A percentile compares a stretch with the other conserved stretches of the same genome.
These are phyloP conservation scores for Stachybotrys chartarum DNA, from an alignment of 2,329 filamentous ascomycete species.

Conservation along the genomic window DNA sequence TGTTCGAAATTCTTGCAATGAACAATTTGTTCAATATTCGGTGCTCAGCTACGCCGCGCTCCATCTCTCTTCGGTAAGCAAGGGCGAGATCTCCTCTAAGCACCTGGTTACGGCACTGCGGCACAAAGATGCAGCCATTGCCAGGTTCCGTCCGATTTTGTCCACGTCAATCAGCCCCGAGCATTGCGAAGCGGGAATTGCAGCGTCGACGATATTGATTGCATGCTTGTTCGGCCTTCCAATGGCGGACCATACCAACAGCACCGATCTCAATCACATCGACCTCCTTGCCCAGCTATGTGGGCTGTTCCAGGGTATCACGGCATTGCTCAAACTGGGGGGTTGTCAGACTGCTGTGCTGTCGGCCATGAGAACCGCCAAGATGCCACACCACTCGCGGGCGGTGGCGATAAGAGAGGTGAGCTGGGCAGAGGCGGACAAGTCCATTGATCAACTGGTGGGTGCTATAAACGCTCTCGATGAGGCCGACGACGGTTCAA, in stretches of 20 bases:
- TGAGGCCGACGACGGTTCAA: not conserved
- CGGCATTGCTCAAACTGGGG: not conserved
- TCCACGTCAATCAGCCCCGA: not conserved
- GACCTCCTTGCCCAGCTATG: conserved; percentile 5
- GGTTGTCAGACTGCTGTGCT: not conserved
- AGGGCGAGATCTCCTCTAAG: not conserved
- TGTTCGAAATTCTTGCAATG: not conserved
- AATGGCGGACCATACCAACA: conserved; percentile 2
- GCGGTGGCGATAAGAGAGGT: not conserved
- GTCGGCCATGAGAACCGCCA: not conserved
- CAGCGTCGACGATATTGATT: conserved; percentile 2
- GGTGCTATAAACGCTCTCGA: not conserved
- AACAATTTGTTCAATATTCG: conserved; percentile 3
- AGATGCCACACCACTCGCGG: not conserved
- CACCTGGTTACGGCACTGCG: conserved; percentile 2
- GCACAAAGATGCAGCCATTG: conserved; percentile 5
- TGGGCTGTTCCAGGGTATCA: conserved; percentile 4
- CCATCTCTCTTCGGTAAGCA: conserved; percentile 2
- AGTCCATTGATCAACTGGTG: not conserved
- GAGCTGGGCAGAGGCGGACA: conserved; percentile 1
- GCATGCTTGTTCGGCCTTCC: conserved; percentile 6
- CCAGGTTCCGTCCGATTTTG: conserved; percentile 1
- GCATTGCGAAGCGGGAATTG: conserved; percentile 1
- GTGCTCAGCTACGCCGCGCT: conserved; percentile 5
- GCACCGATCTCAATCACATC: conserved; percentile 3